These are phyloP conservation scores for Lactifluus volemus DNA, from an alignment of 768 basidiomycete species.

Conservation along the genomic window DNA sequence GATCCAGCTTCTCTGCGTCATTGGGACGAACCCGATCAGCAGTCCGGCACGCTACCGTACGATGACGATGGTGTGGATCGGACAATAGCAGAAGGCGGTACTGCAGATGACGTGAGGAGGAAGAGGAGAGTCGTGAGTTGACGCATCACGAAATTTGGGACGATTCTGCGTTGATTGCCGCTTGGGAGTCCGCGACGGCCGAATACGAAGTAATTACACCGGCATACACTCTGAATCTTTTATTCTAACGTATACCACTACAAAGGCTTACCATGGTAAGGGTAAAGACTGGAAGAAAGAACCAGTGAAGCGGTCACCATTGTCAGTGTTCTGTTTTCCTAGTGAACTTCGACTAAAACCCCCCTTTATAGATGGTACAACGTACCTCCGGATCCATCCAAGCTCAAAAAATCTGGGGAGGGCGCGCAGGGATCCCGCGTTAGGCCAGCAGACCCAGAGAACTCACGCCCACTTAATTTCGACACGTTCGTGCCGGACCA, in stretches of 20 bases:
- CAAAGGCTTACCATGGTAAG: slow-evolving; percentile 54
- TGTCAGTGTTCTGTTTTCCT: slow-evolving; percentile 42
- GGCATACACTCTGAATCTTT: neutral
- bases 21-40: slow-evolving; percentile 34
- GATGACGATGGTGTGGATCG: slow-evolving; percentile 22
- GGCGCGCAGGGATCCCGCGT: neutral
- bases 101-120: slow-evolving; percentile 29
- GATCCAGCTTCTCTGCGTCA: slow-evolving; percentile 27
- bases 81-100: slow-evolving; percentile 1
- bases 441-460: slow-evolving; percentile 25
- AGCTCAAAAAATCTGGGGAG: slow-evolving; percentile 14
- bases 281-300: slow-evolving; percentile 67
- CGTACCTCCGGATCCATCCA: slow-evolving; percentile 33
- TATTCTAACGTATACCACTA: neutral
- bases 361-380: slow-evolving; percentile 62
- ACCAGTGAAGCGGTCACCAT: slow-evolving; percentile 57
- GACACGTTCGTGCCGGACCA: slow-evolving; percentile 62
- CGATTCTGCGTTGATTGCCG: slow-evolving; percentile 72
- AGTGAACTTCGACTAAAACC: slow-evolving; percentile 5
- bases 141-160: slow-evolving; percentile 79
- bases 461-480: slow-evolving; percentile 62
- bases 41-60: slow-evolving; percentile 25
- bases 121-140: slow-evolving; percentile 52
- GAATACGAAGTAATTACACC: slow-evolving; percentile 55
- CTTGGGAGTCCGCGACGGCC: slow-evolving; percentile 78